phyloP scores from a whole-genome alignment of 768 basidiomycete species.

The Boletus huronensis region DNA sequence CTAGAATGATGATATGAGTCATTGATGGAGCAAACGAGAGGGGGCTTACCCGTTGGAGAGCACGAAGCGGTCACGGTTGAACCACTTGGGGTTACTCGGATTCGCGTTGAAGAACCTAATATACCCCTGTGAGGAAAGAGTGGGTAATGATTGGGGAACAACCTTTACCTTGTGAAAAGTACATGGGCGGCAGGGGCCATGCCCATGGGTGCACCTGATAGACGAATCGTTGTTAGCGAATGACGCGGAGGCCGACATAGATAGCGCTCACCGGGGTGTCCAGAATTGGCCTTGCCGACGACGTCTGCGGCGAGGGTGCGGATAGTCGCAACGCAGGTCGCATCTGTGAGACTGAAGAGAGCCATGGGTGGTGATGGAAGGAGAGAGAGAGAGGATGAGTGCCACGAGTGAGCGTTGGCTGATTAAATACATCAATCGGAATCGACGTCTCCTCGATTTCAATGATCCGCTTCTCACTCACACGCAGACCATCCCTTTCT shows the following conservation, averaged over 20 bases:
- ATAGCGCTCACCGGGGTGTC: slow-evolving; percentile 66
- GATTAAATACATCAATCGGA: slow-evolving; percentile 11
- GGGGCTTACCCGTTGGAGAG: slow-evolving; percentile 83
- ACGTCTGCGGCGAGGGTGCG: slow-evolving; percentile 73
- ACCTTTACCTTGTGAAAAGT: slow-evolving; percentile 64
- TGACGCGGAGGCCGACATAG: background rate
- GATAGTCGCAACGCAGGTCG: slow-evolving; percentile 65
- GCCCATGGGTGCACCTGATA: slow-evolving; percentile 86
- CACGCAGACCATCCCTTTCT: background rate
- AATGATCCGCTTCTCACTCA: slow-evolving; percentile 2
- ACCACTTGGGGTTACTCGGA: slow-evolving; percentile 88
- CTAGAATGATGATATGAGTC: slow-evolving; percentile 34
- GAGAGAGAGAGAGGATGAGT: slow-evolving; percentile 5
- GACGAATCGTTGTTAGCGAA: slow-evolving; percentile 5
- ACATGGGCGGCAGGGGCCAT: slow-evolving; percentile 84
- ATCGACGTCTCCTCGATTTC: background rate
- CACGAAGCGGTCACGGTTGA: slow-evolving; percentile 95
- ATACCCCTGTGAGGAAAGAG: background rate
- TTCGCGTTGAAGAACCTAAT: slow-evolving; percentile 82
- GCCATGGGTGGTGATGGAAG: slow-evolving; percentile 35
- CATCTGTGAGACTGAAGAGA: slow-evolving; percentile 44
- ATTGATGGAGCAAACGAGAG: background rate
- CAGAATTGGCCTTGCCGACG: slow-evolving; percentile 87
- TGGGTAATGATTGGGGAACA: background rate
- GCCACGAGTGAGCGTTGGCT: background rate